Evolutionary conservation across 2,329 filamentous ascomycete genomes (phyloP), one percentile per base, ranked within the genome.

Genomic region (Sporothrix pallida): DNA sequence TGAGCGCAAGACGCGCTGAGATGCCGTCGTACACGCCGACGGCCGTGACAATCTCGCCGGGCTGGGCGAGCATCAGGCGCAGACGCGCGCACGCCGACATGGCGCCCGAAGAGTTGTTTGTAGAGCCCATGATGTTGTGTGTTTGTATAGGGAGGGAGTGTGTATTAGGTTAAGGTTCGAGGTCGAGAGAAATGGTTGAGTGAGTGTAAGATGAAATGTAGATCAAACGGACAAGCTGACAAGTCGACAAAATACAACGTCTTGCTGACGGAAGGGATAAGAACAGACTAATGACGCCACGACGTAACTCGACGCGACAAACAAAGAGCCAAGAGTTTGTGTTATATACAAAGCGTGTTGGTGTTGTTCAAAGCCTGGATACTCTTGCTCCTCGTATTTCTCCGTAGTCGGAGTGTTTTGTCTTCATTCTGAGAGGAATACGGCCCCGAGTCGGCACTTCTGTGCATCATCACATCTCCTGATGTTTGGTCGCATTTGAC

Each of bases 1-100:
- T 82, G 26, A 91, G 83, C 1, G 90, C 89, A 73, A 92, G 86
- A 0, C 90, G 84, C 0, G 90, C 89, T 1, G 88, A 89, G 72
- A 91, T 86, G 13, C 90, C 90, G 83, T 93, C 90, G 78, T 91
- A 91, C 2, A 92, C 90, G 46, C 90, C 90, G 0, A 90, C 90
- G 70, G 87, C 89, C 2, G 91, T 84, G 54, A 92, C 78, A 62
- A 86, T 81, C 67, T 83, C 81, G 44, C 81, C 78, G 15, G 80
- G 77, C 20, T 84, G 80, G 0, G 79, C 77, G 15, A 87, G 48
- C 70, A 72, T 72, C 48, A 54, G 20, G n/a, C 70, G 70, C 3
- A 72, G 58, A 13, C 70, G 70, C 1, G 70, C 56, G 23, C 70
- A 71, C 1, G 70, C 70, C 20, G 70, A 71, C 70, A 71, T 71